Evolutionary conservation across 176 grass and related monocot species (phyloP), one percentile per base, ranked within the genome.

Genomic region (Poa pratensis): DNA sequence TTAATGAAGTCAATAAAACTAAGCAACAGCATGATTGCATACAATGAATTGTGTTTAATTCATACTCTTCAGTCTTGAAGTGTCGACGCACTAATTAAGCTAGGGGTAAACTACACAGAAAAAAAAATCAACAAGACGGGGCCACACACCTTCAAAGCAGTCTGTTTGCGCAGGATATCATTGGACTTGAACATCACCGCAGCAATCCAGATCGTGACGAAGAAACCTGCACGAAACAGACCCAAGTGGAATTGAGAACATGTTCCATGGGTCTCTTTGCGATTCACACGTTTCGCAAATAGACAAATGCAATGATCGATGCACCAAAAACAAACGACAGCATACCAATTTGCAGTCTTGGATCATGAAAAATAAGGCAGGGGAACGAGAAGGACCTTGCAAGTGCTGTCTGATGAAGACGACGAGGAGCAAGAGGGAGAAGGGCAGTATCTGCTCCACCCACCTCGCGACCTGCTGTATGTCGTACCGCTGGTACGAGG

Each of bases 171-270:
- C 52, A 99, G 82, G 71, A 99, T 90, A 80, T 99, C 97, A 26
- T 99, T 99, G 55, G 94, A 96, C 90, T 99, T 99, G 86, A 96
- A 99, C 97, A 99, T 99, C 80, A 99, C 97, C 0, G 92, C 94
- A 1, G 97, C 97, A 83, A 99, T 99, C 97, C 97, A 99, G 86
- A 99, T 96, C 10, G 92, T 91, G 26, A 99, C 90, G 57, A 92
- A 92, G 86, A 99, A 96, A 78, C 97, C 97, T 99, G 84, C 54
- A 75, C 0, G 34, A 12, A 26, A 69, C 58, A 75, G 0, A 59
- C 5, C 48, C 11, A 80, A 32, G 34, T 67, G 49, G 50, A 78
- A 82, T 0, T 85, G 60, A 77, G 62, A 14, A 52, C 51, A 0
- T 39, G 74, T 65, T 74, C 26, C n/a, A 26, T 46, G 48, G 48